A percentile compares a stretch with the other conserved stretches of the same genome.
Evolutionary conservation across 2,329 filamentous ascomycete species (phyloP).

Genomic region (Waltergamsia citrina): DNA sequence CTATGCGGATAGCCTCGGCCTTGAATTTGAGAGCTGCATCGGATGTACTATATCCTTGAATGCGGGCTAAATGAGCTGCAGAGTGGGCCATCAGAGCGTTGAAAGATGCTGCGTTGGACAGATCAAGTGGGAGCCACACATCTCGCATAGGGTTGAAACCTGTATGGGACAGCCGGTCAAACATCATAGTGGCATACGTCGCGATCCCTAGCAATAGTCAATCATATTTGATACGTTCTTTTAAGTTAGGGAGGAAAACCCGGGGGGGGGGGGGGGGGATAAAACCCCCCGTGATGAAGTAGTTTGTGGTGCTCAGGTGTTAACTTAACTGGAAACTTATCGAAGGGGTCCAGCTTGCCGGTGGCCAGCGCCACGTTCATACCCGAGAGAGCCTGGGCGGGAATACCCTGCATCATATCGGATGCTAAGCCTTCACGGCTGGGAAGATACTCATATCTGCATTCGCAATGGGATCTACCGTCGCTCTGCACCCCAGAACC

Average conservation of each 20-base stretch:
- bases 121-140: constrained; percentile 26
- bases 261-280: neutral
- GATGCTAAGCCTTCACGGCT: too few species aligned
- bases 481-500: too few species aligned
- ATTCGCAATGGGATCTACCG: too few species aligned
- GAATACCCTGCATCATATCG: too few species aligned
- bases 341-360: constrained; percentile 21
- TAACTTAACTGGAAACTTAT: constrained; percentile 20
- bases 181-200: constrained; percentile 21
- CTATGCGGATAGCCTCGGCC: constrained; percentile 21
- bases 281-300: constrained; percentile 22
- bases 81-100: constrained; percentile 30
- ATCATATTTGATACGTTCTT: neutral
- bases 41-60: constrained; percentile 16
- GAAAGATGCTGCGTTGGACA: constrained; percentile 29
- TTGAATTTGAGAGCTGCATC: constrained; percentile 20
- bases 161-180: constrained; percentile 13
- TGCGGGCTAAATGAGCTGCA: constrained; percentile 23
- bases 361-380: constrained; percentile 16
- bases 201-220: constrained; percentile 14
- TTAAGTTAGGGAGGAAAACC: neutral
- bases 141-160: constrained; percentile 27
- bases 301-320: constrained; percentile 22
- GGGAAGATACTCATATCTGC: too few species aligned
- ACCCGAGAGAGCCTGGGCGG: constrained; percentile 13